Percentiles rank a stretch among this genome's conserved stretches.
Evolutionary conservation across 1,284 basidiomycete genomes (phyloP).

Genomic region (Malassezia arunalokei): DNA sequence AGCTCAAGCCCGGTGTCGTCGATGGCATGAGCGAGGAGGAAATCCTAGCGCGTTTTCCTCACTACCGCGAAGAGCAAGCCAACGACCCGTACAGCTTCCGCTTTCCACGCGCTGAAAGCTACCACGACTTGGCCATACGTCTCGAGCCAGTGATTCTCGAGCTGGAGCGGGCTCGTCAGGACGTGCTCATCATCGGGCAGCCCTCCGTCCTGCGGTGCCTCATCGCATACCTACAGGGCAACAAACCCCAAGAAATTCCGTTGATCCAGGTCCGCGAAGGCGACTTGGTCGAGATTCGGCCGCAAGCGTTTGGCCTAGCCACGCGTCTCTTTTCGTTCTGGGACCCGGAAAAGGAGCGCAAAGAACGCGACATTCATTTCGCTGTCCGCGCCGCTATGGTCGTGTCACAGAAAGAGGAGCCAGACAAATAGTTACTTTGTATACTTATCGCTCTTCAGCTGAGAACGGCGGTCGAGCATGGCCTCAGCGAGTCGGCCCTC

Average conservation of each 20-base stretch:
- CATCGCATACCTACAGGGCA: constrained; percentile 57
- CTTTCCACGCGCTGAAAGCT: constrained; percentile 53
- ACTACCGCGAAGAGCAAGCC: constrained; percentile 83
- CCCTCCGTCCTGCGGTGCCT: constrained; percentile 96
- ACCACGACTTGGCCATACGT: constrained; percentile 58
- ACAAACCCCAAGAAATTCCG: constrained; percentile 91
- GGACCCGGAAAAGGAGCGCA: constrained; percentile 32
- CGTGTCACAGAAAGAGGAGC: background rate
- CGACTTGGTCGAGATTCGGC: constrained; percentile 39
- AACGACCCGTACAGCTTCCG: constrained; percentile 87
- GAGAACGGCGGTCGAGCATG: constrained; percentile 33
- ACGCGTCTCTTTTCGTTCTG: constrained; percentile 37
- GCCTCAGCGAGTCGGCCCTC: constrained; percentile 37
- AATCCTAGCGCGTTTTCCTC: constrained; percentile 76
- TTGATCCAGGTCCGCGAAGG: constrained; percentile 66
- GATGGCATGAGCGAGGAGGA: constrained; percentile 85
- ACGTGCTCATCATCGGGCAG: constrained; percentile 56
- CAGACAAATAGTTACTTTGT: constrained; percentile 2
- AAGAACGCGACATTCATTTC: constrained; percentile 32
- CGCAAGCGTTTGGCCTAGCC: constrained; percentile 43
- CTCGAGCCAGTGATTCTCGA: constrained; percentile 73
- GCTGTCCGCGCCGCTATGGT: constrained; percentile 18
- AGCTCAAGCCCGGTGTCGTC: constrained; percentile 74
- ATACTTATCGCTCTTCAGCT: constrained; percentile 30
- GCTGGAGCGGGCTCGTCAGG: constrained; percentile 65